Conservation (phyloP, 2,329 filamentous ascomycete species). For the Paracamarosporium sp. region DNA sequence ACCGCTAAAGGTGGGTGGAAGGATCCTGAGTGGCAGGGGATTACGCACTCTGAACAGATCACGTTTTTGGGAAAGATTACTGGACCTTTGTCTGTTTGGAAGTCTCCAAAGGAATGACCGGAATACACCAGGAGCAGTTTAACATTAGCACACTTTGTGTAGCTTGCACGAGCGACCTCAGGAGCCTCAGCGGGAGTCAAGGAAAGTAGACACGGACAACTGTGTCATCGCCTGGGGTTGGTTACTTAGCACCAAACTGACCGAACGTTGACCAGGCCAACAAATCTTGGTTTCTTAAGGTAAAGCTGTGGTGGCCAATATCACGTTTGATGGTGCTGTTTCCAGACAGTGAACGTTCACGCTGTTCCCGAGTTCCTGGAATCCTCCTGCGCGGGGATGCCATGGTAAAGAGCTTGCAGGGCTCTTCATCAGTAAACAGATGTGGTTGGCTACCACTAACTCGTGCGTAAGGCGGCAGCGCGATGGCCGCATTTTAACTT, state of each 20-base stretch:
- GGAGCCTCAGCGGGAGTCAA: slow-evolving; percentile 20
- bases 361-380: not conserved
- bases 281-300: not conserved
- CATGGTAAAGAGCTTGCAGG: slow-evolving; percentile 4
- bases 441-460: slow-evolving; percentile 15
- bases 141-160: slow-evolving; percentile 22
- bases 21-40: slow-evolving; percentile 10
- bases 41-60: slow-evolving; percentile 11
- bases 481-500: slow-evolving; percentile 12
- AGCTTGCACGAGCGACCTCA: slow-evolving; percentile 13
- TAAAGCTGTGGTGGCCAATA: not conserved
- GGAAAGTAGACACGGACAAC: slow-evolving; percentile 10
- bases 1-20: slow-evolving; percentile 10
- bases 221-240: slow-evolving; percentile 21
- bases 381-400: not conserved
- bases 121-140: slow-evolving; percentile 8
- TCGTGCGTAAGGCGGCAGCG: slow-evolving; percentile 12
- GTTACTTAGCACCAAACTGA: slow-evolving; percentile 3
- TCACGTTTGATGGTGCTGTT: not conserved
- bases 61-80: slow-evolving; percentile 15
- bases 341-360: not conserved
- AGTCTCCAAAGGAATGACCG: slow-evolving; percentile 5
- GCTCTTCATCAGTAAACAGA: slow-evolving; percentile 8
- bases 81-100: slow-evolving; percentile 18
- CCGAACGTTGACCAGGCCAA: not conserved